Conservation (phyloP, 1,139 yeast species). For the Wickerhamomyces sp. region DNA sequence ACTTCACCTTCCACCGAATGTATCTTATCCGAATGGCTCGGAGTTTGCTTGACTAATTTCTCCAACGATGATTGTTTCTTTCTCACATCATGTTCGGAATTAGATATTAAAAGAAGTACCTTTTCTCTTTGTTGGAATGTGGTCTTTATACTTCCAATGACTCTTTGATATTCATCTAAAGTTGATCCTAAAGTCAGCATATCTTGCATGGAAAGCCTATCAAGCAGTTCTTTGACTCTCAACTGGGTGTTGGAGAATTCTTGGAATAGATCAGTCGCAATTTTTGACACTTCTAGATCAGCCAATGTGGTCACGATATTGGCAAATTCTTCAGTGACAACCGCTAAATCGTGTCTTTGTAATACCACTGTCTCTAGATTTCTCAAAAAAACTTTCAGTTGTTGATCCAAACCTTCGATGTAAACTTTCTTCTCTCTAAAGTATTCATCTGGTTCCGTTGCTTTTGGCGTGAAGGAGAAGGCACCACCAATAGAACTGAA, state of each 20-base stretch:
- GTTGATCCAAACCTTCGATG: constrained; percentile 68
- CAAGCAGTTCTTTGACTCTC: constrained; percentile 68
- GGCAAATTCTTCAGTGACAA: constrained; percentile 61
- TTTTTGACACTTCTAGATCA: constrained; percentile 68
- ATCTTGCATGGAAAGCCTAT: constrained; percentile 80
- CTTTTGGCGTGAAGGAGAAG: constrained; percentile 49
- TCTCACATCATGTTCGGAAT: constrained; percentile 43
- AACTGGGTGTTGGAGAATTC: constrained; percentile 69
- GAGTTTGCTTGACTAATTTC: constrained; percentile 47
- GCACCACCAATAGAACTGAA: constrained; percentile 30
- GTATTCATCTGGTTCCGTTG: constrained; percentile 75
- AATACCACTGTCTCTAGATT: constrained; percentile 70
- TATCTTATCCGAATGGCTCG: constrained; percentile 60
- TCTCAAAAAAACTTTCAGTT: constrained; percentile 62
- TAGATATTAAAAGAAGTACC: constrained; percentile 55
- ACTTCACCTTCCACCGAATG: constrained; percentile 52
- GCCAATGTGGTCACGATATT: constrained; percentile 52
- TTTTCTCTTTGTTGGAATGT: constrained; percentile 74
- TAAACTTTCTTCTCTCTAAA: constrained; percentile 65
- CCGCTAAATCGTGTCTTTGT: constrained; percentile 71
- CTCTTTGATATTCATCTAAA: constrained; percentile 79
- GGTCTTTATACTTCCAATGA: constrained; percentile 69
- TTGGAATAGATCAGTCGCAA: constrained; percentile 54
- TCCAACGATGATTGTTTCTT: constrained; percentile 45
- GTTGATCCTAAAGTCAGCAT: constrained; percentile 82